Percentiles rank a stretch among this genome's conserved stretches.
These are phyloP conservation scores for Colletotrichum siamense DNA, from an alignment of 2,329 filamentous ascomycete species.

Conservation along the genomic window DNA sequence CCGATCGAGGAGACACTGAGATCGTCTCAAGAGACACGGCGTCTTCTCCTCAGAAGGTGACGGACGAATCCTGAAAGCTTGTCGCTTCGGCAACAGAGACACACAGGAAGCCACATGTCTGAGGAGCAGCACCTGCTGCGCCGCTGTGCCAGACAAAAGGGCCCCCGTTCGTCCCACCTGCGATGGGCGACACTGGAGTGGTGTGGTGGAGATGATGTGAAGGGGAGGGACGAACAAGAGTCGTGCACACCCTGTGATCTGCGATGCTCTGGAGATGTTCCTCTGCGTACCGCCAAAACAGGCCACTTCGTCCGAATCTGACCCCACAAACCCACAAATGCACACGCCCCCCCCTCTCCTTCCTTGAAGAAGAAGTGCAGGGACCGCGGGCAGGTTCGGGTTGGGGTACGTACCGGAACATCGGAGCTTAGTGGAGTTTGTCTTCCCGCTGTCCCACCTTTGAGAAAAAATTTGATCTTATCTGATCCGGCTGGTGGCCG, in stretches of 20 bases:
- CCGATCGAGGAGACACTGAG: not conserved
- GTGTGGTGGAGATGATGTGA: not conserved
- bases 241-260: not conserved
- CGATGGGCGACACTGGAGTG: not conserved
- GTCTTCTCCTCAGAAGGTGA: not conserved
- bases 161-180: not conserved
- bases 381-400: not conserved
- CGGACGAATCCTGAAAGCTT: not conserved
- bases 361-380: not conserved
- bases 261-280: not conserved
- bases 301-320: conserved; percentile 4
- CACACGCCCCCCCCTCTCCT: not conserved
- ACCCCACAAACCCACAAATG: not conserved
- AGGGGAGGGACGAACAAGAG: not conserved
- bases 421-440: not conserved
- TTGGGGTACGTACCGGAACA: not conserved
- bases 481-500: conserved; percentile 4
- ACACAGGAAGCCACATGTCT: not conserved
- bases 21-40: not conserved
- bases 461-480: conserved; percentile 11
- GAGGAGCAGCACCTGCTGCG: not conserved
- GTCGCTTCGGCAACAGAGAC: not conserved
- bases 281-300: not conserved
- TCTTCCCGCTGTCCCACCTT: not conserved
- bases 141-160: not conserved